Evolutionary conservation across 1,284 basidiomycete genomes (phyloP).

Genomic region (Rhodotorula sp.): DNA sequence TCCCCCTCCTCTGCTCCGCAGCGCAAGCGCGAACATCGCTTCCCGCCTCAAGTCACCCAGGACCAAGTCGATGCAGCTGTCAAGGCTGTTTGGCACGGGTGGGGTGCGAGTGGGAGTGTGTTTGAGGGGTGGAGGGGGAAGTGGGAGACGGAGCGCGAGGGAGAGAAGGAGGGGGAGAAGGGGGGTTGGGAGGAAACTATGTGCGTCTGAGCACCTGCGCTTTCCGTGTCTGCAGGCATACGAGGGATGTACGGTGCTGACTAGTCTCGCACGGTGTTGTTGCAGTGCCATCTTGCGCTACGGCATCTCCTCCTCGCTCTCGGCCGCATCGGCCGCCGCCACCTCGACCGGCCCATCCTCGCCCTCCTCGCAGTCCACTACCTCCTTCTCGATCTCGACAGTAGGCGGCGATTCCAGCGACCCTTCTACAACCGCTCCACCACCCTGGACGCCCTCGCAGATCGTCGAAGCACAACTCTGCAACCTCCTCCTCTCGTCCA

Average conservation of each 20-base stretch:
- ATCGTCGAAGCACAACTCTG: slow-evolving; percentile 29
- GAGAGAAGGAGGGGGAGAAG: neutral
- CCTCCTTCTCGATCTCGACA: slow-evolving; percentile 20
- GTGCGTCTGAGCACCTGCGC: too few relatives aligned
- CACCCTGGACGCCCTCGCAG: slow-evolving; percentile 17
- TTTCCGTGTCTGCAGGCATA: too few relatives aligned
- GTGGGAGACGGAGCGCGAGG: slow-evolving; percentile 4
- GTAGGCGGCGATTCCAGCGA: neutral
- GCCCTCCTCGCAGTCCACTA: slow-evolving; percentile 7
- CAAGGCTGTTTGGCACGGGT: slow-evolving; percentile 5
- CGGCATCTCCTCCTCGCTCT: neutral
- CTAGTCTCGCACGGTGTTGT: too few relatives aligned
- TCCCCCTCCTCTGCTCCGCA: neutral
- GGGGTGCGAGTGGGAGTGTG: neutral
- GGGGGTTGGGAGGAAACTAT: slow-evolving; percentile 14
- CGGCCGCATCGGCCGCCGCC: slow-evolving; percentile 3
- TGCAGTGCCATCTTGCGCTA: slow-evolving; percentile 20
- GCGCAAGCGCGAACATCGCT: neutral
- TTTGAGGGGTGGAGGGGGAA: slow-evolving; percentile 5
- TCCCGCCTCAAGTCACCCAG: neutral
- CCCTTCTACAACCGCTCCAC: neutral
- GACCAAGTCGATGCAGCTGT: neutral
- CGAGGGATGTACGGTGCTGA: too few relatives aligned
- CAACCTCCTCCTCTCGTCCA: slow-evolving; percentile 18
- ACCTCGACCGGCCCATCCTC: slow-evolving; percentile 1